phyloP scores from a whole-genome alignment of 495 filamentous ascomycete species.

The Penicillium simplicissimum region DNA sequence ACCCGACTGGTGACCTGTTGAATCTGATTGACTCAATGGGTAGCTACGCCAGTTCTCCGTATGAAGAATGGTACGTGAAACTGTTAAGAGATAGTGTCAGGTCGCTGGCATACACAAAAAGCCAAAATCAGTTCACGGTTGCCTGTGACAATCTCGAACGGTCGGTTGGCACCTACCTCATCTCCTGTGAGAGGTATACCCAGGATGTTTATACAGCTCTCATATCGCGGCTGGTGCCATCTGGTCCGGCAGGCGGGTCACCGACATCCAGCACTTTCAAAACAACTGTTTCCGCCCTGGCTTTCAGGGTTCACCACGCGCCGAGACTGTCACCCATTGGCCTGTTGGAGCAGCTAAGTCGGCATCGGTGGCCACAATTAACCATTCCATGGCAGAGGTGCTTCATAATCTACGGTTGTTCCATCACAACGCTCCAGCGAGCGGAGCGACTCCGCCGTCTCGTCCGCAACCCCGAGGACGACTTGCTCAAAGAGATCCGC shows the following conservation, averaged over 20 bases:
- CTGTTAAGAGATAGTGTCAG: background rate
- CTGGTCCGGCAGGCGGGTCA: background rate
- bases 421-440: slow-evolving; percentile 42
- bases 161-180: background rate
- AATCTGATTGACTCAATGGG: background rate
- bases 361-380: slow-evolving; percentile 20
- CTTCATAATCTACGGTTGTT: slow-evolving; percentile 36
- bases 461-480: slow-evolving; percentile 27
- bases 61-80: background rate
- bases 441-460: slow-evolving; percentile 34
- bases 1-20: background rate
- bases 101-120: background rate
- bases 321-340: slow-evolving; percentile 27
- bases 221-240: background rate
- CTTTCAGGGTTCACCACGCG: slow-evolving; percentile 4
- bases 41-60: background rate
- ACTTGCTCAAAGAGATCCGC: slow-evolving; percentile 50
- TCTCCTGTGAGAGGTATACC: background rate
- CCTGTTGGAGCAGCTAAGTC: slow-evolving; percentile 23
- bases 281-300: background rate
- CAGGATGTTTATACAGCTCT: background rate
- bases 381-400: slow-evolving; percentile 18
- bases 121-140: background rate
- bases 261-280: background rate
- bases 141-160: background rate